These are phyloP conservation scores for Floccularia luteovirens DNA, from an alignment of 768 basidiomycete genomes.

Conservation along the genomic window DNA sequence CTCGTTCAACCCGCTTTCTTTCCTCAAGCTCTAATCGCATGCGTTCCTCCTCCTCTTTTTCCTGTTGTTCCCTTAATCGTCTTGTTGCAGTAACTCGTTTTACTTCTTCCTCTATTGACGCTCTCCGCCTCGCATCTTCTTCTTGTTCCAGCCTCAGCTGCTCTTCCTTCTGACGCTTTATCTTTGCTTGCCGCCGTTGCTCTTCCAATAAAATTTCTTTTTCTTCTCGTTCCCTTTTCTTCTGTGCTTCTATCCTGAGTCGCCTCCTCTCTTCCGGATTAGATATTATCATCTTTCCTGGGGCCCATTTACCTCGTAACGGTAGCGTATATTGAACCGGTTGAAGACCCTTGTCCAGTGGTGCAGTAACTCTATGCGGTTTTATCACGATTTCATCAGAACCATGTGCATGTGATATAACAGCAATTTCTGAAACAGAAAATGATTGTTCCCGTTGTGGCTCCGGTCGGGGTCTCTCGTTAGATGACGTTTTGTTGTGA, in stretches of 20 bases:
- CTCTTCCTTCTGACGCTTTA: slow-evolving; percentile 36
- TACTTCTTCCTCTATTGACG: slow-evolving; percentile 32
- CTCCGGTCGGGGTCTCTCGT: neutral
- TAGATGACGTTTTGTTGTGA: slow-evolving; percentile 1
- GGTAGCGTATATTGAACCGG: slow-evolving; percentile 13
- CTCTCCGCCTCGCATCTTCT: slow-evolving; percentile 32
- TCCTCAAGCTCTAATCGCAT: slow-evolving; percentile 36
- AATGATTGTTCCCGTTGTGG: slow-evolving; percentile 17
- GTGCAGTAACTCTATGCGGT: slow-evolving; percentile 5
- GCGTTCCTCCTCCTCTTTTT: slow-evolving; percentile 39
- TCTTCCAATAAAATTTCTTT: slow-evolving; percentile 36
- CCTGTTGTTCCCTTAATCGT: slow-evolving; percentile 27
- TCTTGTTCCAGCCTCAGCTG: slow-evolving; percentile 30
- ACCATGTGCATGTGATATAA: slow-evolving; percentile 25
- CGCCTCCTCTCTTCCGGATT: slow-evolving; percentile 27
- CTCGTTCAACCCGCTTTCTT: slow-evolving; percentile 35
- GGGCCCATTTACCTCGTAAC: slow-evolving; percentile 28
- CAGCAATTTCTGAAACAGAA: slow-evolving; percentile 33
- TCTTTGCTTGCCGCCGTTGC: slow-evolving; percentile 27
- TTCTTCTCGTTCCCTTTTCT: slow-evolving; percentile 34
- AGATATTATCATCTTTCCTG: slow-evolving; percentile 11
- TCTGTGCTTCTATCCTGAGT: slow-evolving; percentile 20
- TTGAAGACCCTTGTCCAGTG: neutral
- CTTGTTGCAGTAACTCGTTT: slow-evolving; percentile 25
- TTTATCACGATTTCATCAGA: slow-evolving; percentile 20